Conservation (phyloP, 805 yeast genomes). For the Pichia deserticola region DNA sequence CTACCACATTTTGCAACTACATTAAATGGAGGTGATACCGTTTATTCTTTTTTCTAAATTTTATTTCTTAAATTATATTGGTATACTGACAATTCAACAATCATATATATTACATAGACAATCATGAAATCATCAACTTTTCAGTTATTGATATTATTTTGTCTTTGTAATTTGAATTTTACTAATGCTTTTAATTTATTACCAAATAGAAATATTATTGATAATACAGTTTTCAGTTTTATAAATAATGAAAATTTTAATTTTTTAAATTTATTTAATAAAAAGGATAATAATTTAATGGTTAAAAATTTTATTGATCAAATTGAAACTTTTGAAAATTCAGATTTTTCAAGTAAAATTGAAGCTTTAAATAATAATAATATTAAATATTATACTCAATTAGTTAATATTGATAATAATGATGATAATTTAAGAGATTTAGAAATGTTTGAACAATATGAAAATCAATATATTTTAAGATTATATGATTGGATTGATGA, state of each 20-base stretch:
- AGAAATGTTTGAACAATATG: slow-evolving; percentile 1
- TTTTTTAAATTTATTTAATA: not conserved
- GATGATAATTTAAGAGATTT: not conserved
- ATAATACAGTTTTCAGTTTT: too few relatives aligned
- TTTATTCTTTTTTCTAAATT: too few relatives aligned
- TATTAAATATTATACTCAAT: slow-evolving; percentile 3
- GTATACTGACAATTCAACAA: too few relatives aligned
- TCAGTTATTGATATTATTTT: too few relatives aligned
- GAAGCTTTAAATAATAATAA: not conserved
- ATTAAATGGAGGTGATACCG: too few relatives aligned
- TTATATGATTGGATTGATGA: slow-evolving; percentile 26
- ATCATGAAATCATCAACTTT: too few relatives aligned
- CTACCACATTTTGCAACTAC: too few relatives aligned
- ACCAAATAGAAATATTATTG: too few relatives aligned
- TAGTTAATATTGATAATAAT: not conserved
- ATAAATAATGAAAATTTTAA: not conserved
- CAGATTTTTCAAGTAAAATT: not conserved
- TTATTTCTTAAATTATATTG: too few relatives aligned
- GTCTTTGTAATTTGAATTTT: too few relatives aligned
- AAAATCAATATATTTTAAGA: slow-evolving; percentile 38
- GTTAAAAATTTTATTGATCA: not conserved
- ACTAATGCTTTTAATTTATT: too few relatives aligned
- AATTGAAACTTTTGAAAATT: not conserved
- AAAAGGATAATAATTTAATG: not conserved
- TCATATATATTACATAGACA: too few relatives aligned